A percentile compares a stretch with the other conserved stretches of the same genome.
These are phyloP conservation scores for Ceratocystis eucalypticola DNA, from an alignment of 2,329 filamentous ascomycete species.

Conservation along the genomic window DNA sequence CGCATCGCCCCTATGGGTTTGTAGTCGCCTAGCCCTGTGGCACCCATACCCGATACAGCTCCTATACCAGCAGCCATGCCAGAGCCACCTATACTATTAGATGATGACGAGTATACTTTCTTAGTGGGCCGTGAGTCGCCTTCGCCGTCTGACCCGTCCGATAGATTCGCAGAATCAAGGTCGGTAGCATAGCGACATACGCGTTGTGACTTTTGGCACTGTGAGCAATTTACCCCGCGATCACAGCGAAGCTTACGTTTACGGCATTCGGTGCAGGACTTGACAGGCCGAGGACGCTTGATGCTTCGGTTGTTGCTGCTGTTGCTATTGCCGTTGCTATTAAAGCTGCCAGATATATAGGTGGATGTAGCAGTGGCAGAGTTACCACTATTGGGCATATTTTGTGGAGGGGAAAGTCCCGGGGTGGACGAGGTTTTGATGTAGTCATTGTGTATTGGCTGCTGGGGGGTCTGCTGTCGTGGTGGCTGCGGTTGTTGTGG, in stretches of 20 bases:
- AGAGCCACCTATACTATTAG: background rate
- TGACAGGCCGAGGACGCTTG: conserved; percentile 41
- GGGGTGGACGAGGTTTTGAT: conserved; percentile 16
- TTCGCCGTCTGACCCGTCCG: conserved; percentile 37
- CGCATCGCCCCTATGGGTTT: conserved; percentile 18
- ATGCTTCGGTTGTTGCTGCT: conserved; percentile 29
- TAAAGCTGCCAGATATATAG: background rate
- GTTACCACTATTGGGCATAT: background rate
- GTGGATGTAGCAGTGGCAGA: conserved; percentile 1
- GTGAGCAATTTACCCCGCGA: conserved; percentile 41
- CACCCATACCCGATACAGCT: background rate
- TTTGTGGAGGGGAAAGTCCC: conserved; percentile 11
- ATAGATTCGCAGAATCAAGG: conserved; percentile 36
- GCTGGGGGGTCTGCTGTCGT: conserved; percentile 11
- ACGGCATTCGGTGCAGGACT: conserved; percentile 43
- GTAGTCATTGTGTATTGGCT: conserved; percentile 6
- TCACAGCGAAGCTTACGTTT: conserved; percentile 46
- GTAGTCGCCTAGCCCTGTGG: background rate
- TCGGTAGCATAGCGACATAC: conserved; percentile 38
- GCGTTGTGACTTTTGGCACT: conserved; percentile 45
- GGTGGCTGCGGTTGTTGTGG: background rate
- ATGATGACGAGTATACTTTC: conserved; percentile 20
- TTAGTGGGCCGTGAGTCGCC: conserved; percentile 23
- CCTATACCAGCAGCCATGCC: background rate
- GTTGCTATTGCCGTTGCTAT: background rate